These are phyloP conservation scores for Durusdinium trenchii DNA, from an alignment of 73 alveolate genomes.

Conservation along the genomic window DNA sequence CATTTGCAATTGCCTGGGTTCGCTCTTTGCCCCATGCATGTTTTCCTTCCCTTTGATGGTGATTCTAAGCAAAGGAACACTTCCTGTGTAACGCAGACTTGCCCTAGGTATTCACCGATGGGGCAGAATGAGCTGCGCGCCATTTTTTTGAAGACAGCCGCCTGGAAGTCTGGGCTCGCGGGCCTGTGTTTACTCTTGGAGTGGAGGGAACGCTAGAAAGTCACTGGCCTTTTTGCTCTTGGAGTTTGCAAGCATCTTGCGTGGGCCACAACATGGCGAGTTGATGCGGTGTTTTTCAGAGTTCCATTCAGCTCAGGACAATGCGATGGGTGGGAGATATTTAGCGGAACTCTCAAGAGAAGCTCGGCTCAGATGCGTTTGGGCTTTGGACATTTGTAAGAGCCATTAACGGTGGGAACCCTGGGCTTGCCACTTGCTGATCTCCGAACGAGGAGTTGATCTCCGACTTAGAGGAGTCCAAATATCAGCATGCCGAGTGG, in stretches of 20 bases:
- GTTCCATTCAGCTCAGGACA: conserved; percentile 74
- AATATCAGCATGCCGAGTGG: conserved; percentile 96
- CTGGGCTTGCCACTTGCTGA: conserved; percentile 85
- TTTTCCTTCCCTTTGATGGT: neutral
- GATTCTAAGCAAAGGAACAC: too few relatives aligned
- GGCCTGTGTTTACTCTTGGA: too few relatives aligned
- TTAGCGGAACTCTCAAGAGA: conserved; percentile 96
- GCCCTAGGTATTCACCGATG: conserved; percentile 96
- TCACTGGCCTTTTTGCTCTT: neutral
- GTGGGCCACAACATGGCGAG: too few relatives aligned
- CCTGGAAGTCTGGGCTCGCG: neutral
- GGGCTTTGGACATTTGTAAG: neutral
- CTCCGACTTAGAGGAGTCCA: conserved; percentile 96
- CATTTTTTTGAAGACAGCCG: conserved; percentile 96
- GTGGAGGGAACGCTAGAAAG: too few relatives aligned
- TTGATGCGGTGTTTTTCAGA: neutral
- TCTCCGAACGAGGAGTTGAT: conserved; percentile 96
- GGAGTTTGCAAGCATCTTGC: too few relatives aligned
- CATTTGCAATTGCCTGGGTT: neutral
- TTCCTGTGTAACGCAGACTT: too few relatives aligned
- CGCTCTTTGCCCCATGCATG: neutral
- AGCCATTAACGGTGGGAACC: neutral
- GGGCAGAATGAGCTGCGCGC: conserved; percentile 97
- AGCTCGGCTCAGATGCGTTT: neutral
- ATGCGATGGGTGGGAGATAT: conserved; percentile 97